These are phyloP conservation scores for Fragosphaeria purpurea DNA, from an alignment of 2,329 filamentous ascomycete species.

Conservation along the genomic window DNA sequence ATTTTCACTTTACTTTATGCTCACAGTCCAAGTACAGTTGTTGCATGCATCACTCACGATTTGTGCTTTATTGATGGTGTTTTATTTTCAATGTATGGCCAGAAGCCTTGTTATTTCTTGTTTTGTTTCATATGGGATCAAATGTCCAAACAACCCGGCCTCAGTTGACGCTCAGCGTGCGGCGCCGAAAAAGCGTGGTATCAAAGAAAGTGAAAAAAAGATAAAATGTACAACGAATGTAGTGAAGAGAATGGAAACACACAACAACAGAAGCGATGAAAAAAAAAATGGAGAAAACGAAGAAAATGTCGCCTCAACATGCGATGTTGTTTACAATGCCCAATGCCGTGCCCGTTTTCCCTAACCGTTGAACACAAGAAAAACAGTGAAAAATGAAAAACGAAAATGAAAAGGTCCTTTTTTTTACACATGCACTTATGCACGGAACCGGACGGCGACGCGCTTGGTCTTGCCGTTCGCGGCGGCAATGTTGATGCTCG, in stretches of 20 bases:
- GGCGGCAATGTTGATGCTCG: conserved; percentile 15
- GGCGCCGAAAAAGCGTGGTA: background rate
- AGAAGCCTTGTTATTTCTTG: too few relatives aligned
- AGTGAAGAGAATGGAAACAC: background rate
- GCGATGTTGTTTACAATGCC: too few relatives aligned
- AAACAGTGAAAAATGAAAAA: background rate
- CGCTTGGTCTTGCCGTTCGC: conserved; percentile 17
- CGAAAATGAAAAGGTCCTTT: background rate
- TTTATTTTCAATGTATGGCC: too few relatives aligned
- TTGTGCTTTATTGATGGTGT: too few relatives aligned
- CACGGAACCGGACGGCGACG: conserved; percentile 14
- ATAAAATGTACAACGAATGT: background rate
- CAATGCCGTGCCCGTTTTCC: background rate
- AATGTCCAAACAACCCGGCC: background rate
- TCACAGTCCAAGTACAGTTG: too few relatives aligned
- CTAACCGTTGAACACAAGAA: background rate
- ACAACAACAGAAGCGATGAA: background rate
- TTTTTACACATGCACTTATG: conserved; percentile 4
- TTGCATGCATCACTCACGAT: too few relatives aligned
- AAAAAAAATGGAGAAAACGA: conserved; percentile 1
- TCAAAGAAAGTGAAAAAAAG: background rate
- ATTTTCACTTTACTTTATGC: too few relatives aligned
- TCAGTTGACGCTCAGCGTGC: conserved; percentile 5
- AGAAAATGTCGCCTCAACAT: background rate
- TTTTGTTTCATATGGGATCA: too few relatives aligned